Evolutionary conservation across 306 rosid genomes (phyloP).

Genomic region (Corylus americana): DNA sequence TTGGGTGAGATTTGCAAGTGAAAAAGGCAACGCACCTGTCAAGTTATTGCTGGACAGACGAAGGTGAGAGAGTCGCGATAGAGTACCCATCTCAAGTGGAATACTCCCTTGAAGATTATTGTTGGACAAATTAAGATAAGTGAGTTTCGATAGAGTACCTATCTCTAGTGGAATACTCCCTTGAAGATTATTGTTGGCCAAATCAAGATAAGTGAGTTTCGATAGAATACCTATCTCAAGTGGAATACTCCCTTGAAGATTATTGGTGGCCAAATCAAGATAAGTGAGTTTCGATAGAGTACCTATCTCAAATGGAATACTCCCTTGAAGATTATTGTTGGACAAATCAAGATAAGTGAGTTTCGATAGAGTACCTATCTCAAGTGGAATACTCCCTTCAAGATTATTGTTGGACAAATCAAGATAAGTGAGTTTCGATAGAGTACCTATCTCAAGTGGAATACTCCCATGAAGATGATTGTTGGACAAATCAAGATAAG

Average conservation of each 20-base stretch:
- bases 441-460: neutral
- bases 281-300: neutral
- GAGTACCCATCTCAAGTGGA: neutral
- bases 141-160: neutral
- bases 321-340: neutral
- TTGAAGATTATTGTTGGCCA: neutral
- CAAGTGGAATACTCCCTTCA: too few species aligned
- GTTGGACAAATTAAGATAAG: too few species aligned
- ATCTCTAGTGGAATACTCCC: neutral
- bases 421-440: neutral
- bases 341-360: neutral
- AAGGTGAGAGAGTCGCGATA: neutral
- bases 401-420: too few species aligned
- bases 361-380: too few species aligned
- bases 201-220: neutral
- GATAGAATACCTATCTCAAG: too few species aligned
- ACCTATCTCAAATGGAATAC: neutral
- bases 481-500: neutral
- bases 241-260: too few species aligned
- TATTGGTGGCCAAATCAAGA: too few species aligned
- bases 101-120: too few species aligned
- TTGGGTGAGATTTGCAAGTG: neutral
- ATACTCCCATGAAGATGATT: neutral
- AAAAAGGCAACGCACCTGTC: neutral
- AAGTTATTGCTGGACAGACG: neutral